Conservation (phyloP, 257 asterid species). For the Linderniella brevidens region DNA sequence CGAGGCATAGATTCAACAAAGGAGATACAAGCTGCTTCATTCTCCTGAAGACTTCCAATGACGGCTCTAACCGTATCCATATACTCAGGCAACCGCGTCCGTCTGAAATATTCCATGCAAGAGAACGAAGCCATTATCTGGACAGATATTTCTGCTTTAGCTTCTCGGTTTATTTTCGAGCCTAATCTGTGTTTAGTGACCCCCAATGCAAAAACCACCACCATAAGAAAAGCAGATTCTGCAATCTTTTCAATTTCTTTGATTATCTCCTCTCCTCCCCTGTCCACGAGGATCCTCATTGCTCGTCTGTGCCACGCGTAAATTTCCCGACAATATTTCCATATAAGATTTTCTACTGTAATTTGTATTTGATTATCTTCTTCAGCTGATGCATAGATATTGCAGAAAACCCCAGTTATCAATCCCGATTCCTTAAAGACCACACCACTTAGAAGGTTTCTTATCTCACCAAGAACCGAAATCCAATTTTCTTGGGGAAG, state of each 20-base stretch:
- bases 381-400: conserved; percentile 55
- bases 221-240: conserved; percentile 90
- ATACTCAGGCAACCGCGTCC: conserved; percentile 85
- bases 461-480: conserved; percentile 26
- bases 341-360: conserved; percentile 49
- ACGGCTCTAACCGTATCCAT: conserved; percentile 86
- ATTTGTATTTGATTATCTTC: conserved; percentile 33
- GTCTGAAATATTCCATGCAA: conserved; percentile 86
- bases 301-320: conserved; percentile 58
- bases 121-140: conserved; percentile 69
- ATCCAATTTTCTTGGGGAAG: conserved; percentile 19
- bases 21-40: conserved; percentile 52
- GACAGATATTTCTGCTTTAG: conserved; percentile 37
- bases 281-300: conserved; percentile 30
- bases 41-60: conserved; percentile 67
- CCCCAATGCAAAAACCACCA: conserved; percentile 70
- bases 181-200: conserved; percentile 60
- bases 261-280: conserved; percentile 26
- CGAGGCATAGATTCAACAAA: conserved; percentile 76
- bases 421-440: conserved; percentile 84
- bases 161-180: conserved; percentile 22
- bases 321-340: conserved; percentile 60
- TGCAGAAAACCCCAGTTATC: conserved; percentile 63
- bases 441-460: conserved; percentile 32
- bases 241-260: conserved; percentile 66